Conservation (phyloP, 257 asterid genomes). For the Nicotiana tabacum region DNA sequence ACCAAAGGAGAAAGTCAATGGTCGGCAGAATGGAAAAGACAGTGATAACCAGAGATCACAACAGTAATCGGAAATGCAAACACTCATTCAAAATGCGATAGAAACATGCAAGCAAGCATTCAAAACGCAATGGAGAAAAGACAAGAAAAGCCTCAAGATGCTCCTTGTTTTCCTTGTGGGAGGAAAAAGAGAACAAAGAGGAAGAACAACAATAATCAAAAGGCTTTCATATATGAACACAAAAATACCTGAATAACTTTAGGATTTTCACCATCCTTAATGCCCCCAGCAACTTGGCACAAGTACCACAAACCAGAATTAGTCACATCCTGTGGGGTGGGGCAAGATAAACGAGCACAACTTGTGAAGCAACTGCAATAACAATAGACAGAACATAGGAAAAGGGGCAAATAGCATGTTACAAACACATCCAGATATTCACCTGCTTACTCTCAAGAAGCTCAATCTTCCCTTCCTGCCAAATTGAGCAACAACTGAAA, state of each 20-base stretch:
- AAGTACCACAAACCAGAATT: constrained; percentile 77
- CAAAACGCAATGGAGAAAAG: neutral
- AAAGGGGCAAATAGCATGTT: neutral
- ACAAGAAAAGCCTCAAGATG: neutral
- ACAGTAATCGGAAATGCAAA: neutral
- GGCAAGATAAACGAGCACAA: neutral
- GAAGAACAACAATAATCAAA: neutral
- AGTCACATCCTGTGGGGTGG: constrained; percentile 51
- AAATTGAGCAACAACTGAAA: constrained; percentile 16
- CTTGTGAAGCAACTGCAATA: neutral
- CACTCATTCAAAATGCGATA: neutral
- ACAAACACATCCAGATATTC: neutral
- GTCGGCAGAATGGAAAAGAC: neutral
- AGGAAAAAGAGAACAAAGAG: constrained; percentile 1
- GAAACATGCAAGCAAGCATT: neutral
- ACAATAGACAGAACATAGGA: neutral
- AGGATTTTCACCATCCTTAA: constrained; percentile 44
- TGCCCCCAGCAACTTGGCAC: constrained; percentile 63
- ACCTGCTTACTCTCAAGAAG: constrained; percentile 86
- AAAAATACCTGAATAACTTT: constrained; percentile 51
- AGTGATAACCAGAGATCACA: neutral
- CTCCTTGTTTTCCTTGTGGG: neutral
- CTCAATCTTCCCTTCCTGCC: constrained; percentile 73
- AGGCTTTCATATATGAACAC: neutral
- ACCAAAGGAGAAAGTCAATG: neutral